phyloP scores from a whole-genome alignment of 257 asterid genomes.

The Craterostigma plantagineum region DNA sequence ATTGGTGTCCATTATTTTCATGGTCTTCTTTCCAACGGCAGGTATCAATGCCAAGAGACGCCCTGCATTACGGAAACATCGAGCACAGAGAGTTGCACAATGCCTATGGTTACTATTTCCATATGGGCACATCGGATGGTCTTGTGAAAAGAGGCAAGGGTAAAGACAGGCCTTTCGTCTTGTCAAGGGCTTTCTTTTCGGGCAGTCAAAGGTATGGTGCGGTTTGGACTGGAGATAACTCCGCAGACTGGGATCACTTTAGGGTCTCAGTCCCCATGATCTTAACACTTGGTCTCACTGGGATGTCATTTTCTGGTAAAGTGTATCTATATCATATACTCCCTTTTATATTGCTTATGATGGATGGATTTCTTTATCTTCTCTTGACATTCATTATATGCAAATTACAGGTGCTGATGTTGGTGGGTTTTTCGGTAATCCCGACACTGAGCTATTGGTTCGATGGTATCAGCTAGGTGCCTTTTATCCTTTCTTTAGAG shows the following conservation, averaged over 20 bases:
- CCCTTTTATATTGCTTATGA: background rate
- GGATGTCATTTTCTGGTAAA: slow-evolving; percentile 77
- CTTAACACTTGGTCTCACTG: slow-evolving; percentile 81
- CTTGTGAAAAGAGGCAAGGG: slow-evolving; percentile 72
- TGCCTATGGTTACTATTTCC: slow-evolving; percentile 90
- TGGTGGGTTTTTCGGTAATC: slow-evolving; percentile 98
- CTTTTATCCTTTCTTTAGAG: slow-evolving; percentile 93
- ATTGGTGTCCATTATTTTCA: too few relatives aligned
- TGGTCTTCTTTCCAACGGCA: slow-evolving; percentile 12
- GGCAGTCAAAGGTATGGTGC: slow-evolving; percentile 96
- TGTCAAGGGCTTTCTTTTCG: slow-evolving; percentile 87
- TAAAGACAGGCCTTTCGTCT: slow-evolving; percentile 83
- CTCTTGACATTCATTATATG: background rate
- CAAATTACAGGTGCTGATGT: slow-evolving; percentile 70
- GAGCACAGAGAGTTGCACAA: slow-evolving; percentile 94
- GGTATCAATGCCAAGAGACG: slow-evolving; percentile 95
- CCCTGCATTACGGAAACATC: slow-evolving; percentile 65
- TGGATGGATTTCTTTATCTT: background rate
- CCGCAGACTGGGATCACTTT: slow-evolving; percentile 94
- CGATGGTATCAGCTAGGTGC: slow-evolving; percentile 99
- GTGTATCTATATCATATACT: background rate
- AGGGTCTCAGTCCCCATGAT: slow-evolving; percentile 91
- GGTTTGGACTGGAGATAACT: slow-evolving; percentile 93
- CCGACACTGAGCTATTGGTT: slow-evolving; percentile 72
- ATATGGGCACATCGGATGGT: slow-evolving; percentile 92